These are phyloP conservation scores for Aspergillus clavatus DNA, from an alignment of 2,329 filamentous ascomycete genomes.

Conservation along the genomic window DNA sequence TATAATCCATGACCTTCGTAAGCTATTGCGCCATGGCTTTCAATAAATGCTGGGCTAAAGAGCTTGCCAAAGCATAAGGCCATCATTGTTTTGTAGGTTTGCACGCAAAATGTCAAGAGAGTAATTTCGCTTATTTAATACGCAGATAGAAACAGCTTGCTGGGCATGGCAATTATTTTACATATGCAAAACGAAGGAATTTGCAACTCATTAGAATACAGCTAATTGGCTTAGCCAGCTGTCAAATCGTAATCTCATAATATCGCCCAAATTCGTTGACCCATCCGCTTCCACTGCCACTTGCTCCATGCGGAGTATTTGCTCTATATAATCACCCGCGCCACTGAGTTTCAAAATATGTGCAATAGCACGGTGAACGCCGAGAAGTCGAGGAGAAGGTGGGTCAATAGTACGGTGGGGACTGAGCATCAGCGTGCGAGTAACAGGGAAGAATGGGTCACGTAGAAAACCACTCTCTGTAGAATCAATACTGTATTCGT, in stretches of 20 bases:
- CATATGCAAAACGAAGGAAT: too few relatives aligned
- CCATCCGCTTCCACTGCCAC: not conserved
- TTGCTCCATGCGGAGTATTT: slow-evolving; percentile 16
- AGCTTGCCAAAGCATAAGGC: too few relatives aligned
- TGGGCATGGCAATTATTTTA: too few relatives aligned
- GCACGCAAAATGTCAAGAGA: too few relatives aligned
- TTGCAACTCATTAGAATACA: not conserved
- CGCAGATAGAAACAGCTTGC: too few relatives aligned
- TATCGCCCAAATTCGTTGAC: not conserved
- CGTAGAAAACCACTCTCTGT: not conserved
- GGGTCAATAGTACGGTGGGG: slow-evolving; percentile 26
- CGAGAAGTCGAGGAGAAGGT: slow-evolving; percentile 22
- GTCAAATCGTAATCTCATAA: not conserved
- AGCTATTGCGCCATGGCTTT: too few relatives aligned
- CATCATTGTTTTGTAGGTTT: too few relatives aligned
- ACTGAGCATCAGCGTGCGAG: slow-evolving; percentile 6
- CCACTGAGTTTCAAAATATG: slow-evolving; percentile 19
- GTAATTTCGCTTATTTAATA: too few relatives aligned
- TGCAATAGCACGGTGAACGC: slow-evolving; percentile 21
- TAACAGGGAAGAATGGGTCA: slow-evolving; percentile 5
- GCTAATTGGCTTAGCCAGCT: not conserved
- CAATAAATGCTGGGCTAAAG: too few relatives aligned
- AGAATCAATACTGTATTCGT: slow-evolving; percentile 27
- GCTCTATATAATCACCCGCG: slow-evolving; percentile 19
- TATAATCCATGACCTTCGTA: too few relatives aligned